These are phyloP conservation scores for Xylaria longipes DNA, from an alignment of 495 filamentous ascomycete genomes.

Conservation along the genomic window DNA sequence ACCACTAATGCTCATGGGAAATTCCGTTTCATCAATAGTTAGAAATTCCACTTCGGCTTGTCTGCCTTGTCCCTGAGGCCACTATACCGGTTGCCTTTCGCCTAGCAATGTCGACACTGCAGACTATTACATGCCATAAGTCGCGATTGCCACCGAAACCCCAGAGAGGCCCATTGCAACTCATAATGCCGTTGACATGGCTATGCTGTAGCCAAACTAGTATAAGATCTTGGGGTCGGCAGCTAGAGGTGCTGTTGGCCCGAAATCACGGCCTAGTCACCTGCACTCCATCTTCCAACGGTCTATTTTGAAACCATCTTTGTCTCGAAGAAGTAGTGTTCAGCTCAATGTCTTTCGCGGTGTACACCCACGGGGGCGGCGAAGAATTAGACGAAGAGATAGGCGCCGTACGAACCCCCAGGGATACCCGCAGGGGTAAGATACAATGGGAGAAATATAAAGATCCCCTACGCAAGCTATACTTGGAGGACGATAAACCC, in stretches of 20 bases:
- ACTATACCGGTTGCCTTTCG: not conserved
- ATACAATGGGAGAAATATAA: not conserved
- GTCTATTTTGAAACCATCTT: not conserved
- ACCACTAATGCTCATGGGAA: not conserved
- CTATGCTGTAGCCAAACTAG: not conserved
- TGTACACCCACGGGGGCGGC: not conserved
- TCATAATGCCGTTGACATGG: not conserved
- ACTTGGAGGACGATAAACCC: not conserved
- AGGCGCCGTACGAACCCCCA: not conserved
- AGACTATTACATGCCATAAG: not conserved
- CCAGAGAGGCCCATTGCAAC: not conserved
- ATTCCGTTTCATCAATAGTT: not conserved
- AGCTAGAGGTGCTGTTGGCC: not conserved
- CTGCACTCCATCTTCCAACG: not conserved
- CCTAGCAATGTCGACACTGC: not conserved
- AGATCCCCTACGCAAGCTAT: not conserved
- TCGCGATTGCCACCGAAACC: not conserved
- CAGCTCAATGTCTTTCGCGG: not conserved
- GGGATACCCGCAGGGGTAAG: not conserved
- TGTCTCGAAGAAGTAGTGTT: not conserved
- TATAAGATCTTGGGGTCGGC: not conserved
- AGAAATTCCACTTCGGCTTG: conserved; percentile 11
- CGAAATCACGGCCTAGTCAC: not conserved
- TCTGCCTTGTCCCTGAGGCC: conserved; percentile 11
- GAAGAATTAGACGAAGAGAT: not conserved